These are phyloP conservation scores for Didymella arachidicola DNA, from an alignment of 2,329 filamentous ascomycete species.

Conservation along the genomic window DNA sequence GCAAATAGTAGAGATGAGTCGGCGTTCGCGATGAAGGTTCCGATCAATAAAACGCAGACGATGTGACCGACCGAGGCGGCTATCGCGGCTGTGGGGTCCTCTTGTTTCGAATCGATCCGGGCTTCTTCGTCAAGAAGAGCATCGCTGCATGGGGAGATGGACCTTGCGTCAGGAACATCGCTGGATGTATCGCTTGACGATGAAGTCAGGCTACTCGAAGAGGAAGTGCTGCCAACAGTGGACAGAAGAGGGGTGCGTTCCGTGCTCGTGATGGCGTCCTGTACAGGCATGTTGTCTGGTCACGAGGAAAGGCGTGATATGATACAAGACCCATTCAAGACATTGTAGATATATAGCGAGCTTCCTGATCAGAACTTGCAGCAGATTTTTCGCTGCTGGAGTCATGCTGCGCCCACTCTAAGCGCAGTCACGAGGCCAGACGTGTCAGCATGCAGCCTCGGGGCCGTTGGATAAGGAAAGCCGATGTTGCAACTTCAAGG, in stretches of 20 bases:
- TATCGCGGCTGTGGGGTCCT: background rate
- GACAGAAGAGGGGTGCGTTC: slow-evolving; percentile 23
- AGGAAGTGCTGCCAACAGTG: slow-evolving; percentile 3
- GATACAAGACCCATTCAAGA: background rate
- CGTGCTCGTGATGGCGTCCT: slow-evolving; percentile 2
- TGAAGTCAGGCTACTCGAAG: slow-evolving; percentile 6
- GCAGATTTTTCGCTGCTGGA: slow-evolving; percentile 14
- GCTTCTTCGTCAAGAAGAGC: slow-evolving; percentile 26
- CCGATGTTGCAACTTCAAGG: slow-evolving; percentile 25
- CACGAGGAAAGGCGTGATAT: slow-evolving; percentile 12
- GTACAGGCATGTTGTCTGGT: slow-evolving; percentile 10
- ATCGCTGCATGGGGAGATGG: background rate
- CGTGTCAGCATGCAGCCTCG: slow-evolving; percentile 10
- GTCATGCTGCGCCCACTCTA: slow-evolving; percentile 4
- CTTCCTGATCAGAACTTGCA: slow-evolving; percentile 2
- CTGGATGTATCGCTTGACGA: slow-evolving; percentile 10
- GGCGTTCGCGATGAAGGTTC: slow-evolving; percentile 68
- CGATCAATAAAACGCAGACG: slow-evolving; percentile 30
- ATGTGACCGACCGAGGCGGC: slow-evolving; percentile 23
- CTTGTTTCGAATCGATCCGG: slow-evolving; percentile 7
- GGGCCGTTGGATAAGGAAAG: slow-evolving; percentile 11
- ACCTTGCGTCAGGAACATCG: background rate
- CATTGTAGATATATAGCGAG: slow-evolving; percentile 6
- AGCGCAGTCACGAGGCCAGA: background rate
- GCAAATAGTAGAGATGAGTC: slow-evolving; percentile 72